Evolutionary conservation across 371 early-diverging fungal genomes (phyloP).

Genomic region (Mucor lusitanicus): DNA sequence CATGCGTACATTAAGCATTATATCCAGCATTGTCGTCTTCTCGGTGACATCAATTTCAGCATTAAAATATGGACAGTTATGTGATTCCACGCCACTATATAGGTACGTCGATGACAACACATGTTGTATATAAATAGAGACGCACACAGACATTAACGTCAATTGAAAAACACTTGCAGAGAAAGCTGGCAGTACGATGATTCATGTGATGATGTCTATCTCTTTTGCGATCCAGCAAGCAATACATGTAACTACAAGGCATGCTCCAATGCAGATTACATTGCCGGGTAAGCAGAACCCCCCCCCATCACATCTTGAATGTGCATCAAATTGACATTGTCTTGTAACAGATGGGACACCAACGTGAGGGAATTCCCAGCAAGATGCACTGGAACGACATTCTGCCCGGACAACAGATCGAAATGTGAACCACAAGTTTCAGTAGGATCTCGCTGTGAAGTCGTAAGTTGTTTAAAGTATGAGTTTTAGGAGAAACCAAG

Average conservation of each 20-base stretch:
- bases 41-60: conserved; percentile 3
- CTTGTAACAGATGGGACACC: conserved; percentile 33
- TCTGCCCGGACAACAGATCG: conserved; percentile 46
- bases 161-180: conserved; percentile 4
- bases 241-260: conserved; percentile 45
- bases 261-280: conserved; percentile 48
- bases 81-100: conserved; percentile 37
- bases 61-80: conserved; percentile 29
- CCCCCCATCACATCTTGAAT: too few species aligned
- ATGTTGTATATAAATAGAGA: neutral
- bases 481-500: neutral
- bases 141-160: neutral
- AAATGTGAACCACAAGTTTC: conserved; percentile 27
- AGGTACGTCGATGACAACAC: conserved; percentile 17
- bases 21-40: conserved; percentile 6
- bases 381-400: conserved; percentile 32
- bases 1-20: neutral
- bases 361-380: conserved; percentile 27
- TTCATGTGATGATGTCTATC: conserved; percentile 41
- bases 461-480: conserved; percentile 7
- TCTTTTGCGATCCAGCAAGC: conserved; percentile 26
- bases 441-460: conserved; percentile 35
- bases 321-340: neutral
- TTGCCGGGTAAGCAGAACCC: conserved; percentile 31
- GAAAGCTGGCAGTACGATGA: conserved; percentile 41